These are phyloP conservation scores for Beauveria australis DNA, from an alignment of 2,329 filamentous ascomycete genomes.

Conservation along the genomic window DNA sequence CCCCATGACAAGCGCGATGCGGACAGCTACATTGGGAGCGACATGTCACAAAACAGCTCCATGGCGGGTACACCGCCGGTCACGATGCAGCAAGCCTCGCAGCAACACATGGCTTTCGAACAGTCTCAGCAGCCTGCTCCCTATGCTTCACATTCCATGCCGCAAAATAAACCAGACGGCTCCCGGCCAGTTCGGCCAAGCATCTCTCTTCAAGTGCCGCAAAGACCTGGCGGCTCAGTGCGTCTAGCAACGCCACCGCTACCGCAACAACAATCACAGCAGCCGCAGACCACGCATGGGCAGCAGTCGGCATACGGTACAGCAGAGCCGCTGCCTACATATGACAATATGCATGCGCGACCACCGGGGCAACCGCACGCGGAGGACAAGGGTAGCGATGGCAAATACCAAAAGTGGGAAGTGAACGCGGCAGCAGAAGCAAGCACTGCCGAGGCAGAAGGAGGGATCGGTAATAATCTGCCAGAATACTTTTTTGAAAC, in stretches of 20 bases:
- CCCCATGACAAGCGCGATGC: background rate
- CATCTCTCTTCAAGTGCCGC: conserved; percentile 34
- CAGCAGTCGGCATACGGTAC: background rate
- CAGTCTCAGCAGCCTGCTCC: background rate
- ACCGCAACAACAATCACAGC: conserved; percentile 17
- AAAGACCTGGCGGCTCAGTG: conserved; percentile 51
- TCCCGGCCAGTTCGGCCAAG: conserved; percentile 25
- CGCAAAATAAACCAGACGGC: background rate
- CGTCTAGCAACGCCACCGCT: conserved; percentile 52
- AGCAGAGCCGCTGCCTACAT: background rate
- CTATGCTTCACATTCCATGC: background rate
- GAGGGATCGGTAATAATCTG: conserved; percentile 7
- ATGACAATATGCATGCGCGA: conserved; percentile 10
- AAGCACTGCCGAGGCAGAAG: background rate
- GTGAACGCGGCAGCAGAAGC: background rate
- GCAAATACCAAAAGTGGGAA: background rate
- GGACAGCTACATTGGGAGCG: background rate
- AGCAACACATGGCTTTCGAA: background rate
- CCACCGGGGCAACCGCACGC: background rate
- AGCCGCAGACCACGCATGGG: background rate
- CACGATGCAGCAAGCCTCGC: conserved; percentile 26
- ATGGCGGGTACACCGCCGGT: conserved; percentile 60
- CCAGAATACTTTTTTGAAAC: conserved; percentile 27
- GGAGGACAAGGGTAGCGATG: background rate
- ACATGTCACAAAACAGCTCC: conserved; percentile 32